Base-by-base conservation (phyloP, 73 alveolate genomes). In the Paramecium bursaria region DNA sequence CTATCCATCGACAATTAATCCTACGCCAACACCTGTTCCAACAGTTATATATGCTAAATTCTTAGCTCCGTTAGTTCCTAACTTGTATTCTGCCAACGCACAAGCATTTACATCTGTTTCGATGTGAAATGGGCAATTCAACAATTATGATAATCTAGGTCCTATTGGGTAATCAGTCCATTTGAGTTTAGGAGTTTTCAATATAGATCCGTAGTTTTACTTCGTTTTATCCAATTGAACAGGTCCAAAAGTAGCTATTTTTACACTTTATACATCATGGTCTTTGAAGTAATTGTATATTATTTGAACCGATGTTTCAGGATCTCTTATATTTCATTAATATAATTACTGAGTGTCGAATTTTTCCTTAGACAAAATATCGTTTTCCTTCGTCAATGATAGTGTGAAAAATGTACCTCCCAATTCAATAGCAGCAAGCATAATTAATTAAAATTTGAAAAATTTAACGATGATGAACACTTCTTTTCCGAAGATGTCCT, bases 1-100 rank as follows among this genome's bases (percentile, higher is more conserved):
- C 53, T 90, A 23, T 9, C 95, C 95, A 75, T 95, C 92, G 31
- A 95, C 79, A 13, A 88, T 87, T 1, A 87, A 76, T 11, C 99
- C 98, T 0, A 91, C 93, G 46, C 99, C 99, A n/a, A 95, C 91
- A 3, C 98, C 98, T 1, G 98, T 95, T 15, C 99, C 97, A 10
- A 95, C 95, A 14, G 99, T 94, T 29, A 95, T 79, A 77, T 95
- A 95, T 29, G 92, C 94, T 2, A 93, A 88, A 48, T 76, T 90
- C 42, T 85, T 75, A 15, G 90, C 96, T 14, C 67, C 73, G 48
- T 91, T 93, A 44, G 90, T 89, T 0, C 96, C 89, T 79, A 52
- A 80, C 46, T 73, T 73, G 23, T 86, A 87, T 86, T 95, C 98
- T 30, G 93, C 92, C 75, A 86, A 46, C 50, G 97, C 95, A 54